Percentiles rank a stretch among this genome's conserved stretches.
phyloP scores from a whole-genome alignment of 176 grass and related monocot genomes.

The Stipa capillata region DNA sequence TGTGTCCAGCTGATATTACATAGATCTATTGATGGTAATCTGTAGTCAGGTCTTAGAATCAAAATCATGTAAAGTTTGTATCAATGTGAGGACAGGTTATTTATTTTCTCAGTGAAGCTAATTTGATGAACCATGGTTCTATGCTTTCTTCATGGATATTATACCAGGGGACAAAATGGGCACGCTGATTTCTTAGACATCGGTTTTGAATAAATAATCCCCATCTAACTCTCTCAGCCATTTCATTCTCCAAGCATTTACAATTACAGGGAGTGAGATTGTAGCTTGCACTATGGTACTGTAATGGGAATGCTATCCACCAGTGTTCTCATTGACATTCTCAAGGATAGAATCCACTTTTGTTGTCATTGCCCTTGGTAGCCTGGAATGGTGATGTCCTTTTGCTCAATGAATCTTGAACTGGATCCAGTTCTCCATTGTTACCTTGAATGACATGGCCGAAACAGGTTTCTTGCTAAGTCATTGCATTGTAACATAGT shows the following conservation, averaged over 20 bases:
- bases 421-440: background rate
- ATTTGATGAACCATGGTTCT: background rate
- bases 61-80: background rate
- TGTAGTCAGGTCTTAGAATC: background rate
- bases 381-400: background rate
- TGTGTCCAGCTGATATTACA: slow-evolving; percentile 1
- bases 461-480: background rate
- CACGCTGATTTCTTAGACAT: background rate
- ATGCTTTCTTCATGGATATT: background rate
- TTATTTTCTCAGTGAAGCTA: slow-evolving; percentile 1
- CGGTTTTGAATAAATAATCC: background rate
- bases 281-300: background rate
- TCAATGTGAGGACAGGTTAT: background rate
- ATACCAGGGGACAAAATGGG: background rate
- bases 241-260: background rate
- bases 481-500: background rate
- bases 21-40: background rate
- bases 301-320: background rate
- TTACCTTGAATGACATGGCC: background rate
- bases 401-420: too few species aligned
- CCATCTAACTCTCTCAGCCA: background rate
- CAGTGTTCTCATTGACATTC: background rate
- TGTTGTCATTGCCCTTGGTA: background rate
- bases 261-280: background rate
- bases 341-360: background rate